Base-by-base conservation (phyloP, 441 rosid species). In the Populus hybrid region DNA sequence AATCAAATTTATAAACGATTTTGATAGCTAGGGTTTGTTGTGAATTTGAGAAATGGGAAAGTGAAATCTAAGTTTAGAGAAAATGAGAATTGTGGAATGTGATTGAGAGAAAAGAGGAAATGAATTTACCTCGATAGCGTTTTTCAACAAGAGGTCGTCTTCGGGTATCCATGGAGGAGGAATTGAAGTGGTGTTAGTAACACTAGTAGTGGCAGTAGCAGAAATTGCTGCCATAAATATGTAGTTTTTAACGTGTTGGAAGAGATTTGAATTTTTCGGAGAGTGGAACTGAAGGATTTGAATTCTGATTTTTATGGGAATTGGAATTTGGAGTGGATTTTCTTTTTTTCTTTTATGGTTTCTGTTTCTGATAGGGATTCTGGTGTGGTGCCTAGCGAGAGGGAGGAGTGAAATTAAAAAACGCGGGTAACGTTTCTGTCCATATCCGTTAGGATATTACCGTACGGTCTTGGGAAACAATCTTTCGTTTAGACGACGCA, bases 71-170 rank as follows among this genome's bases (percentile, higher is more conserved):
- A 64, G 30, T 67, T 67, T 30, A 26, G 18, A 30, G 30, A 53
- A 30, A 11, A 57, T 67, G 23, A 72, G 65, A 53, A 28, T 21
- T 24, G 46, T 8, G 68, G 73, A 69, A 14, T 28, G 18, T 30
- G 35, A 76, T 12, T 10, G 24, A 70, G 65, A 69, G 32, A 6
- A 73, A 65, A 65, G 40, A 8, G 26, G 32, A 72, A 65, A 4
- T 53, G 18, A 11, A 70, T 6, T 34, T 75, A 94, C 98, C 98
- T 93, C 98, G 32, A 94, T 85, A 30, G 98, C 91, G 82, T 91
- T 91, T 87, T 91, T 93, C 28, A 94, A 78, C 76, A 89, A 79
- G 26, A 93, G 84, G 79, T 93, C 98, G 79, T 94, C 98, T 79
- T 93, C 94, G 24, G 97, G 91, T 30, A 86, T 74, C 92, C 94